Percentiles rank a stretch among this genome's conserved stretches.
These are phyloP conservation scores for Musa balbisiana DNA, from an alignment of 202 grass and related monocot species.

Conservation along the genomic window DNA sequence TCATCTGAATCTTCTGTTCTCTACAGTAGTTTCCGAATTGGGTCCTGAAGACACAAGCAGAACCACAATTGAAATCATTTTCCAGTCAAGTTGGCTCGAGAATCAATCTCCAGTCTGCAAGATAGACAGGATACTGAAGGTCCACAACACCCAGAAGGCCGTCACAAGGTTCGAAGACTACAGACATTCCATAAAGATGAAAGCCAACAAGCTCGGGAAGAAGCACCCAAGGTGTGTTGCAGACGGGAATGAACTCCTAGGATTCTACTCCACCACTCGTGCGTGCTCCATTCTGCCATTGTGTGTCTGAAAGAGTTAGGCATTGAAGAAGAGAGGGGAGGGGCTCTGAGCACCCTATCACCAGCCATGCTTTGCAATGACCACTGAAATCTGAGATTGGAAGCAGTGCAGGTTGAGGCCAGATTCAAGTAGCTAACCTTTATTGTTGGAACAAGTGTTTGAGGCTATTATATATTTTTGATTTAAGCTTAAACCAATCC, in stretches of 20 bases:
- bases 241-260: background rate
- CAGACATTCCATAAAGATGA: background rate
- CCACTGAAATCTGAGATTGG: too few relatives aligned
- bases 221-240: background rate
- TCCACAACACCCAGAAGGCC: background rate
- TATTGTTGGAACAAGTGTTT: too few relatives aligned
- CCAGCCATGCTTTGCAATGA: too few relatives aligned
- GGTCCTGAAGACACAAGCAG: conserved; percentile 1
- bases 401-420: too few relatives aligned
- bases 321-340: too few relatives aligned
- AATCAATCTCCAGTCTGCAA: background rate
- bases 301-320: too few relatives aligned
- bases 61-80: conserved; percentile 9
- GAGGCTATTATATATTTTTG: too few relatives aligned
- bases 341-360: too few relatives aligned
- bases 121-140: conserved; percentile 1
- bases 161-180: background rate
- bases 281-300: background rate
- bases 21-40: background rate
- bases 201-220: background rate
- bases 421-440: too few relatives aligned
- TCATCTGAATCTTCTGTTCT: background rate
- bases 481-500: too few relatives aligned
- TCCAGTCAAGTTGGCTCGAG: background rate
- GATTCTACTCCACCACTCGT: background rate